Percentiles rank a stretch among this genome's conserved stretches.
Evolutionary conservation across 129 eudicot genomes (phyloP).

Genomic region (Helianthus annuus): HanXRQr2.0-SUNRISE NC_035435.2:175728568-175729067

Average conservation of each 20-base stretch:
- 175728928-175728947: constrained; percentile 67
- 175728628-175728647: constrained; percentile 81
- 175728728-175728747: constrained; percentile 87
- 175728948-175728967: constrained; percentile 62
- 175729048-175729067: constrained; percentile 13
- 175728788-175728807: constrained; percentile 15
- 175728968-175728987: constrained; percentile 79
- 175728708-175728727: constrained; percentile 81
- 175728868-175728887: constrained; percentile 53
- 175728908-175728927: constrained; percentile 81
- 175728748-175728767: constrained; percentile 14
- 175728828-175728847: constrained; percentile 70
- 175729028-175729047: constrained; percentile 25
- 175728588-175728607: not conserved
- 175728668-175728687: constrained; percentile 77
- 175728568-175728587: constrained; percentile 4
- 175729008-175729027: constrained; percentile 42
- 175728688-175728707: constrained; percentile 60
- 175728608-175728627: not conserved
- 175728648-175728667: constrained; percentile 78
- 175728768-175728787: constrained; percentile 9
- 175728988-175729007: constrained; percentile 78
- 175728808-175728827: constrained; percentile 58
- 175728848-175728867: constrained; percentile 41
- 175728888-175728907: constrained; percentile 66